Evolutionary conservation across 2,329 filamentous ascomycete genomes (phyloP), one percentile per base, ranked within the genome.

Genomic region (Trichoderma cornu-damae): DNA sequence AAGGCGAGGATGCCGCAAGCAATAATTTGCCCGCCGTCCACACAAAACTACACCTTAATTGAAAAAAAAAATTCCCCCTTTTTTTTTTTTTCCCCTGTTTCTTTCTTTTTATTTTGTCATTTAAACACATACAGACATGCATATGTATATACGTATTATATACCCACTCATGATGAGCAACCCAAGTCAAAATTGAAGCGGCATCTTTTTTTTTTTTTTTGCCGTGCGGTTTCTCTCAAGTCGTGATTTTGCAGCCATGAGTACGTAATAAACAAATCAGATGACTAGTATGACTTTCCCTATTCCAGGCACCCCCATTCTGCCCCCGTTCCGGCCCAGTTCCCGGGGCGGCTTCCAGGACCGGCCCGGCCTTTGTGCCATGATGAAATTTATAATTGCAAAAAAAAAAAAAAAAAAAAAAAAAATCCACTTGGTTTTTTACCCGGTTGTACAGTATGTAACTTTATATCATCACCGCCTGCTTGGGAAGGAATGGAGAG

Each of bases 351-450:
- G 40, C 51, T 18, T 6, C 42, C 18, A 37, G 26, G 14, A 55
- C 52, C 52, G 52, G 52, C 52, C 52, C 52, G 52, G 52, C 42
- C 42, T 38, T 6, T 14, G 37, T 34, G 43, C n/a, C 42, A 44
- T 46, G 26, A n/a, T 18, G 9, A 30, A n/a, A n/a, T n/a, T n/a
- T n/a, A n/a, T n/a, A n/a, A n/a, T n/a, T n/a, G n/a, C n/a, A n/a
- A n/a, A n/a, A n/a, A 35, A 37, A 47, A 37, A n/a, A 42, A 24
- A 34, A 24, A 42, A n/a, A 11, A 16, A 46, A 46, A 37, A 43
- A 28, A 46, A 11, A 46, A 28, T 35, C 50, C 37, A 34, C 14
- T 18, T 48, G 26, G n/a, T n/a, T 16, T 32, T 35, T 18, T 34
- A 46, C 42, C 32, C 42, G 44, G 28, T 47, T n/a, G n/a, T n/a